Evolutionary conservation across 2,329 filamentous ascomycete genomes (phyloP), one percentile per base, ranked within the genome.

Genomic region (Zymoseptoria crescenta): DNA sequence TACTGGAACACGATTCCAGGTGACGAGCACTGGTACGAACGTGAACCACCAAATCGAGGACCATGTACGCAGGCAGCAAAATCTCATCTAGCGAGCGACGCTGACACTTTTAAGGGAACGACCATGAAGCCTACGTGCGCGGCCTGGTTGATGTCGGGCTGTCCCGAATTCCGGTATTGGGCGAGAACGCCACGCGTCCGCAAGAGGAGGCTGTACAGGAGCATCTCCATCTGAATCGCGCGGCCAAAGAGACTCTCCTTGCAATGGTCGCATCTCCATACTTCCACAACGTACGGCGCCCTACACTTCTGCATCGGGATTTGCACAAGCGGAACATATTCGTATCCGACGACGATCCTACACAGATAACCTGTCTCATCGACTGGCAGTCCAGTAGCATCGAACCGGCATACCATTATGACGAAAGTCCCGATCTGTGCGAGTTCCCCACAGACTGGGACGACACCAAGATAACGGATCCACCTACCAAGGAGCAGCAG

Each of bases 261-360:
- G 27, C 21, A 52, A 52, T 28, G 49, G 49, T 28, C 49, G 49
- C 49, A 16, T 52, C 49, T 52, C 49, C 20, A n/a, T n/a, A 16
- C 20, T 24, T n/a, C 21, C 49, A n/a, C 49, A 28, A 45, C 35
- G 10, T 45, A 45, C 35, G 21, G 49, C 49, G 49, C 13, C 52
- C 52, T 16, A 54, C 52, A 28, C 7, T 54, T 9, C 29, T 54
- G 24, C 52, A 54, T 19, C 21, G n/a, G 21, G 52, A 54, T 20
- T 19, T 54, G n/a, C 52, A 54, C 52, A 54, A 54, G 29, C n/a
- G 52, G 29, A 54, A 54, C 52, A 54, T 54, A 28, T 54, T 54
- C 28, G 52, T 54, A n/a, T 54, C 52, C 19, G 52, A 54, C 16
- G 28, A 27, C 1, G 52, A 54, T 8, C 52, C 52, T 13, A 41